Conservation (phyloP, 768 basidiomycete species). For the Kwoniella shandongensis region DNA sequence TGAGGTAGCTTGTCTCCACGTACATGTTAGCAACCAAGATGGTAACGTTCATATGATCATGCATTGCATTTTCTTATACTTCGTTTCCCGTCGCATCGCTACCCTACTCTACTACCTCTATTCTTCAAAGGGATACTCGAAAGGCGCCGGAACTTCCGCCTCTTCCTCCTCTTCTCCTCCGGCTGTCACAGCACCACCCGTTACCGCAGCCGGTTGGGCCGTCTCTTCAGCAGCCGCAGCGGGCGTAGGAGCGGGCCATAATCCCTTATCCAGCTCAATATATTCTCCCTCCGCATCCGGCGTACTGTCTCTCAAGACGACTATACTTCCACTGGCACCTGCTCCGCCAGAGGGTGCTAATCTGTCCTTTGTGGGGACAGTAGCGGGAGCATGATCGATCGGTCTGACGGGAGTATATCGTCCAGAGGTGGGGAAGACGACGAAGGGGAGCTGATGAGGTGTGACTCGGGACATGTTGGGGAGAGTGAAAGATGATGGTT, state of each 20-base stretch:
- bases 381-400: constrained; percentile 55
- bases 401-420: constrained; percentile 88
- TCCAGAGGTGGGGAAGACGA: constrained; percentile 72
- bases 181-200: constrained; percentile 46
- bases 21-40: too few species aligned
- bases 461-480: constrained; percentile 90
- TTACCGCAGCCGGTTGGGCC: constrained; percentile 39
- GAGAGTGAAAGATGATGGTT: constrained; percentile 72
- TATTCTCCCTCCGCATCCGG: constrained; percentile 73
- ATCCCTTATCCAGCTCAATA: constrained; percentile 59
- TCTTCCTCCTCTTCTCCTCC: constrained; percentile 59
- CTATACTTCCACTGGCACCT: constrained; percentile 70
- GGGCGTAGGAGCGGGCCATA: constrained; percentile 30
- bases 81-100: too few species aligned
- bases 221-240: constrained; percentile 9
- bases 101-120: not conserved
- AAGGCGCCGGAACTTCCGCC: constrained; percentile 71
- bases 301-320: constrained; percentile 73
- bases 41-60: too few species aligned
- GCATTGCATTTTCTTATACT: too few species aligned
- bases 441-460: constrained; percentile 78
- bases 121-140: constrained; percentile 60
- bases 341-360: constrained; percentile 59
- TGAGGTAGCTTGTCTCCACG: too few species aligned
- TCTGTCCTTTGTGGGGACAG: not conserved